These are phyloP conservation scores for Pythium monospermum DNA, from an alignment of 352 stramenopile species.

Conservation along the genomic window DNA sequence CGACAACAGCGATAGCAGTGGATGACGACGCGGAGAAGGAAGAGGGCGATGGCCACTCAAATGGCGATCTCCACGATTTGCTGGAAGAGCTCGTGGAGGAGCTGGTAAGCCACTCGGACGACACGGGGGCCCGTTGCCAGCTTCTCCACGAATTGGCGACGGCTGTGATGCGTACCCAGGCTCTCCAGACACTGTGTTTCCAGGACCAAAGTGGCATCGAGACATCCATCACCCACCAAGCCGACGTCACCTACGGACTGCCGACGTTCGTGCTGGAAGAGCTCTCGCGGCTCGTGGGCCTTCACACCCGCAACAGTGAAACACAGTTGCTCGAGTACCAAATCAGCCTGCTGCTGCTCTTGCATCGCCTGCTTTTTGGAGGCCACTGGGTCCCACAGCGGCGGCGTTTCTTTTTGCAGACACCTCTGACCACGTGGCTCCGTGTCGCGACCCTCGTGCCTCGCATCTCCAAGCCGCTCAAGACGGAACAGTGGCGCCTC, in stretches of 20 bases:
- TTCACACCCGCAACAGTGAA: background rate
- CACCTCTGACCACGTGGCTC: slow-evolving; percentile 10
- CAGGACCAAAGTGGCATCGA: slow-evolving; percentile 27
- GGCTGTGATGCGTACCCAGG: slow-evolving; percentile 24
- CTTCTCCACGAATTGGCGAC: slow-evolving; percentile 46
- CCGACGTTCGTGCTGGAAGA: slow-evolving; percentile 26
- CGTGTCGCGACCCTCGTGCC: background rate
- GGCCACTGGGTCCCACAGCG: slow-evolving; percentile 21
- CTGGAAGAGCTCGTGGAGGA: slow-evolving; percentile 34
- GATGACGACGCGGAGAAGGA: background rate
- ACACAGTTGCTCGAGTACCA: slow-evolving; percentile 21
- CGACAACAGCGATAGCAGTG: no score
- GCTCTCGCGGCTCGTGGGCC: slow-evolving; percentile 12
- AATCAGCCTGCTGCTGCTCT: slow-evolving; percentile 18
- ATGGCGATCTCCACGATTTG: slow-evolving; percentile 34
- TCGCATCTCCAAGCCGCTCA: background rate
- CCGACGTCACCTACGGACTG: slow-evolving; percentile 23
- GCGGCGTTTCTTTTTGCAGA: slow-evolving; percentile 21
- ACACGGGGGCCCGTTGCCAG: slow-evolving; percentile 17
- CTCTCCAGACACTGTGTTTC: slow-evolving; percentile 51
- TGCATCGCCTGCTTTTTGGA: slow-evolving; percentile 22
- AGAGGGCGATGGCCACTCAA: no score
- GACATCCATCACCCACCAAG: slow-evolving; percentile 6
- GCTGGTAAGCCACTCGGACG: slow-evolving; percentile 14
- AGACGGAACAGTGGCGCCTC: slow-evolving; percentile 1